These are phyloP conservation scores for Diutina siamensis DNA, from an alignment of 1,139 yeast species.

Conservation along the genomic window DNA sequence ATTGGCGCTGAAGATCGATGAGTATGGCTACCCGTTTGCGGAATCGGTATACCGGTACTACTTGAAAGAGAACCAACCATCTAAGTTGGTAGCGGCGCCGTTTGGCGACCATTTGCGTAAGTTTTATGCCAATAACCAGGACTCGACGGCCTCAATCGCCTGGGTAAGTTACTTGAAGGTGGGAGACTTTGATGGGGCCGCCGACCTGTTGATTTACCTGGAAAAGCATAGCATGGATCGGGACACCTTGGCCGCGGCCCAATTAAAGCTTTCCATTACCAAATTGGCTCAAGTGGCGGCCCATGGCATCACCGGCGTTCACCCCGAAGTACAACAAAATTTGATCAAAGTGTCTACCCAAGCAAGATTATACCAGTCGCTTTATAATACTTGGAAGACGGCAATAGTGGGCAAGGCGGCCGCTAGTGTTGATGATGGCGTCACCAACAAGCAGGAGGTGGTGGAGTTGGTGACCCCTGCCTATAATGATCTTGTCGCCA, in stretches of 20 bases:
- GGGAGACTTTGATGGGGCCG: conserved; percentile 37
- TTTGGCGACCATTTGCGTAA: conserved; percentile 46
- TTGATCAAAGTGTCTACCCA: conserved; percentile 16
- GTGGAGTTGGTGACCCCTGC: conserved; percentile 19
- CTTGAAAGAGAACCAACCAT: conserved; percentile 40
- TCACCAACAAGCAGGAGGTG: conserved; percentile 11
- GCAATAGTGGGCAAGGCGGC: conserved; percentile 10
- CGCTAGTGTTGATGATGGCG: conserved; percentile 13
- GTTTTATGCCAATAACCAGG: conserved; percentile 38
- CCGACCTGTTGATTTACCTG: conserved; percentile 8
- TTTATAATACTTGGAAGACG: conserved; percentile 16
- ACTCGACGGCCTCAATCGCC: conserved; percentile 44
- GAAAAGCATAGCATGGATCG: conserved; percentile 18
- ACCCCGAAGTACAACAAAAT: conserved; percentile 10
- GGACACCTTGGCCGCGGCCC: conserved; percentile 36
- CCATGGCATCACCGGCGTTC: conserved; percentile 7
- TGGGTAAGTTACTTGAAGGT: conserved; percentile 65
- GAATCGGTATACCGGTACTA: conserved; percentile 50
- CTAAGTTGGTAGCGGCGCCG: conserved; percentile 37
- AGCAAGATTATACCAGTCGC: conserved; percentile 13
- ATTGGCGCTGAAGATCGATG: conserved; percentile 44
- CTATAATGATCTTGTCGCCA: conserved; percentile 23
- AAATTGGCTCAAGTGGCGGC: conserved; percentile 40
- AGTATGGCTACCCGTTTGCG: conserved; percentile 64
- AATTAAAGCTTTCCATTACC: conserved; percentile 58